These are phyloP conservation scores for Penicillium cataractarum DNA, from an alignment of 495 filamentous ascomycete species.

Conservation along the genomic window DNA sequence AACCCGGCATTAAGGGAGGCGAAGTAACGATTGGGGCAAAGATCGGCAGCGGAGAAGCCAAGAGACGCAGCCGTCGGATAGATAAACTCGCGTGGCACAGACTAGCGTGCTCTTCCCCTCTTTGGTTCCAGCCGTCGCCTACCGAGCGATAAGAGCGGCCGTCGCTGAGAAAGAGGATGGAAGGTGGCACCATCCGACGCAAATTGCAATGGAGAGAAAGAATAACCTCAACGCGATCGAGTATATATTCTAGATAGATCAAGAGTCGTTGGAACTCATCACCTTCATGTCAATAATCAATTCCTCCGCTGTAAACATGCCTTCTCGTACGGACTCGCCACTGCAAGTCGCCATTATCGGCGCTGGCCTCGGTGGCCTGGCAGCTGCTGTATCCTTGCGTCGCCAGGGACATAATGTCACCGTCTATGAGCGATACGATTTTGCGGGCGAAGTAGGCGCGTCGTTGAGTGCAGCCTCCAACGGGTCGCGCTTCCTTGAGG, in stretches of 20 bases:
- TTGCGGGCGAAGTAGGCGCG: conserved; percentile 35
- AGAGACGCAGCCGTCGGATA: conserved; percentile 32
- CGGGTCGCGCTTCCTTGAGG: conserved; percentile 30
- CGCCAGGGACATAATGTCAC: conserved; percentile 54
- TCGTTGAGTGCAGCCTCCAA: conserved; percentile 34
- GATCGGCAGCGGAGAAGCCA: conserved; percentile 20
- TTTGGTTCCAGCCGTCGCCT: conserved; percentile 19
- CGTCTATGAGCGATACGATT: conserved; percentile 41
- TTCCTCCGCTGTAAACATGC: conserved; percentile 11
- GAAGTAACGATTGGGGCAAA: conserved; percentile 3
- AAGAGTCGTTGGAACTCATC: not conserved
- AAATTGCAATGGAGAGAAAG: not conserved
- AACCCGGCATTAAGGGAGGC: not conserved
- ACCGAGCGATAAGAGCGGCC: conserved; percentile 8
- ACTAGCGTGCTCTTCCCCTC: not conserved
- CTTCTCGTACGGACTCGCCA: conserved; percentile 27
- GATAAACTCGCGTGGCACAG: conserved; percentile 16
- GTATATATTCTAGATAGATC: conserved; percentile 12
- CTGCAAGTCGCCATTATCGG: conserved; percentile 49
- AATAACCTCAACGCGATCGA: not conserved
- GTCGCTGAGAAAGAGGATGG: not conserved
- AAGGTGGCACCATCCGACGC: conserved; percentile 11
- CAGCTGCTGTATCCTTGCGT: conserved; percentile 55
- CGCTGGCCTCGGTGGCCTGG: conserved; percentile 58
- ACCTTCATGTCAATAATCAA: not conserved